Evolutionary conservation across 2,329 filamentous ascomycete genomes (phyloP), one percentile per base, ranked within the genome.

Genomic region (Fusarium chaquense): DNA sequence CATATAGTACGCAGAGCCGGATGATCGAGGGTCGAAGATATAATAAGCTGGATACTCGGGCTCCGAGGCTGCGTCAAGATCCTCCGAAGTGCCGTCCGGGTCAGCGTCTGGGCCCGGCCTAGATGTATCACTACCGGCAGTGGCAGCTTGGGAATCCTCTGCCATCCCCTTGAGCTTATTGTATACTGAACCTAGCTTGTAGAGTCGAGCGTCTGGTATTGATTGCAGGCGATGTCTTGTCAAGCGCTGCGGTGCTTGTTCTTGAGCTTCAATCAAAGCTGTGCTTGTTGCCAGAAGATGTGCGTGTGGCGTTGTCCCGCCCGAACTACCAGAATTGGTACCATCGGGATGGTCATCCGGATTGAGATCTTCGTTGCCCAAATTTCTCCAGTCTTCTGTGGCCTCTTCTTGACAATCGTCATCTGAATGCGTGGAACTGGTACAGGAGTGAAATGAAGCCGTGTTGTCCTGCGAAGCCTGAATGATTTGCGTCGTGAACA

Each of bases 111-210:
- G 28, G 13, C 70, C 63, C 13, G 44, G 32, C 20, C 26, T 41
- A 32, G 62, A 36, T 4, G 51, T 65, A 40, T 69, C 53, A 20
- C 69, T 62, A 18, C 73, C 56, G 15, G 64, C 46, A 26, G 69
- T 75, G 24, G 59, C 72, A 36, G 32, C 52, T 32, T 70, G 72
- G 11, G 70, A 75, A 15, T 46, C 63, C 7, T 60, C 55, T 20
- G 28, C 32, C 7, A 30, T 28, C 4, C 63, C 46, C 40, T 60
- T 36, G 6, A 67, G 35, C 16, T 33, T 55, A 6, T 58, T 50
- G 20, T 58, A 56, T 40, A 65, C 45, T 33, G 40, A 47, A 5
- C 52, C 54, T n/a, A 70, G 28, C 32, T 54, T 62, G 52, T 66
- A 73, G 20, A 63, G 58, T 26, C 60, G 66, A 36, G 58, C 45